Base-by-base conservation (phyloP, 768 basidiomycete genomes). In the Cystoderma amianthinum region DNA sequence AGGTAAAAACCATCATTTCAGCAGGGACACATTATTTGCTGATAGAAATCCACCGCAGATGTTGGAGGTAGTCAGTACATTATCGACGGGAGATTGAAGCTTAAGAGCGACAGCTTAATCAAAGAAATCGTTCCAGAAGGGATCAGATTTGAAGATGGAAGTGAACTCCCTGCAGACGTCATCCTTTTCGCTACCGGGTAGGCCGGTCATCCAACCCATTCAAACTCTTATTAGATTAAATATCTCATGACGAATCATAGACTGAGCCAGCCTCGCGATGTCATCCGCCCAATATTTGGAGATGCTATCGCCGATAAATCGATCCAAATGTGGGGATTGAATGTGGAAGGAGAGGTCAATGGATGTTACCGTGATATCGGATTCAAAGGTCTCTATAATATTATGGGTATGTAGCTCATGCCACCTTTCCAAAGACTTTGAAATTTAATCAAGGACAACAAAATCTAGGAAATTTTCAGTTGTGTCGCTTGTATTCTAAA, bases 31-130 rank as follows among this genome's bases (percentile, higher is more conserved):
- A 4, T 34, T 18, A 13, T 7, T n/a, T 28, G 34, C 16, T 33
- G 25, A 32, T 20, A 20, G 11, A 13, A 19, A 20, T 21, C 4
- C n/a, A 21, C 16, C 19, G 1, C 37, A 79, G 78, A 80, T 48
- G 72, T 72, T 37, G 82, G 81, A 44, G 76, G 71, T 3, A 72
- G 72, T 43, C 71, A 78, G 53, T 62, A 76, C 45, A 76, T 85
- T 46, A 68, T 74, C 20, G 77, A 82, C 45, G 77, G 80, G 16
- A 78, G 82, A 55, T 82, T 85, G 62, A 82, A 83, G 55, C 61
- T 85, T 48, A 85, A 85, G 63, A 78, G 70, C 56, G 79, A 78
- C 44, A 62, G 65, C 39, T 59, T 57, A 21, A 70, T 82, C 38
- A 53, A 65, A 19, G 54, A 54, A 23, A 74, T 76, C 53, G 72